Conservation (phyloP, 1,284 basidiomycete species). For the Malassezia equina region DNA sequence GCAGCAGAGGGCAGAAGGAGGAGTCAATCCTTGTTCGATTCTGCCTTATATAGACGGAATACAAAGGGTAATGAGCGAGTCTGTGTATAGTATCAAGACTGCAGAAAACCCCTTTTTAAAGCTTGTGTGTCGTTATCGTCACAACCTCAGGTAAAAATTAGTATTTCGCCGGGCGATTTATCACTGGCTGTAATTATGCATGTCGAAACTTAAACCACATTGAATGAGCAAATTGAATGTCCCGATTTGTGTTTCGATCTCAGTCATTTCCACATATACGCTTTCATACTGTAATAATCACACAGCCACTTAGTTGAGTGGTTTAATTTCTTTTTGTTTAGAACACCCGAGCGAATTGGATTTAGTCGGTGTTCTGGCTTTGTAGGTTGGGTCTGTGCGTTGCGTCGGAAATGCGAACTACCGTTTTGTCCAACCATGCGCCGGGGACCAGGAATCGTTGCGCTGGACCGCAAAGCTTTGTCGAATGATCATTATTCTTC, state of each 20-base stretch:
- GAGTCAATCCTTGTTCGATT: background rate
- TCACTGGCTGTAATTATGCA: background rate
- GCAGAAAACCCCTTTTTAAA: background rate
- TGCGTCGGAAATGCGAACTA: background rate
- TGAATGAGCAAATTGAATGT: background rate
- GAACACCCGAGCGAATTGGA: background rate
- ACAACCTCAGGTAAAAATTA: background rate
- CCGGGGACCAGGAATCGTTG: constrained; percentile 52
- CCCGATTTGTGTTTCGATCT: background rate
- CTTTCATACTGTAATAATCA: background rate
- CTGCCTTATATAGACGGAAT: background rate
- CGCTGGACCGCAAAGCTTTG: constrained; percentile 50
- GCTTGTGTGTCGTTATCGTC: background rate
- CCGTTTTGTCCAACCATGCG: constrained; percentile 46
- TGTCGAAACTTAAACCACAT: background rate
- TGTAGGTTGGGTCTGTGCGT: background rate
- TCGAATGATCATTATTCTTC: constrained; percentile 58
- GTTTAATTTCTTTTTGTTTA: background rate
- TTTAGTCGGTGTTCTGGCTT: background rate
- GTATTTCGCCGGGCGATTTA: background rate
- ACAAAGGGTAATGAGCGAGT: background rate
- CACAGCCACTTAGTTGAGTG: background rate
- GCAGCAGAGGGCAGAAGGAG: background rate
- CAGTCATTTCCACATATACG: background rate
- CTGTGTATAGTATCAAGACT: background rate